Evolutionary conservation across 2,329 filamentous ascomycete species (phyloP).

Genomic region (Ascochyta pisi): DNA sequence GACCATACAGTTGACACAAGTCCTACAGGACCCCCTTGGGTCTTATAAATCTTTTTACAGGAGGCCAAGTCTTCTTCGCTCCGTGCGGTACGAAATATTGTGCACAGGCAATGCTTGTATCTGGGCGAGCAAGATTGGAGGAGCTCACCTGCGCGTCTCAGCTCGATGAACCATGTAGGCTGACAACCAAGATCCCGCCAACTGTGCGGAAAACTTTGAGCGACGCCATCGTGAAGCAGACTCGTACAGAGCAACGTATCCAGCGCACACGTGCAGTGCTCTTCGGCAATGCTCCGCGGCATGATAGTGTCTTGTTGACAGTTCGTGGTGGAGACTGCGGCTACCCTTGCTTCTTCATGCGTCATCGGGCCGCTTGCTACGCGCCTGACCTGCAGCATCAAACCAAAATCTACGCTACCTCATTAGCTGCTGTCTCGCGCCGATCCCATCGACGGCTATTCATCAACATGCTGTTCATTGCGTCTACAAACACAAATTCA

Average conservation of each 20-base stretch:
- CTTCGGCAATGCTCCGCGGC: constrained; percentile 5
- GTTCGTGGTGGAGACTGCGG: constrained; percentile 1
- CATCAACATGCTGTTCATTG: background rate
- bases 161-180: background rate
- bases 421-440: constrained; percentile 10
- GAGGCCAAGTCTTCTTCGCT: background rate
- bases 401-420: constrained; percentile 10
- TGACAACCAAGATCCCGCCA: no score
- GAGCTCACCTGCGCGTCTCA: background rate
- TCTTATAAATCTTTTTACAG: background rate
- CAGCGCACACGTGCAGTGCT: background rate
- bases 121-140: background rate
- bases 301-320: constrained; percentile 5
- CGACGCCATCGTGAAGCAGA: no score
- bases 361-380: constrained; percentile 13
- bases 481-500: background rate
- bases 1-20: no score
- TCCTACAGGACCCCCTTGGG: no score
- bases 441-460: background rate
- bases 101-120: background rate
- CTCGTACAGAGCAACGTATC: background rate
- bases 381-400: constrained; percentile 23
- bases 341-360: constrained; percentile 12
- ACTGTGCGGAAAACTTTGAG: no score
- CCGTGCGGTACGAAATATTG: background rate